Conservation (phyloP, 169 alveolate species). For the Cryptosporidium muris region DNA sequence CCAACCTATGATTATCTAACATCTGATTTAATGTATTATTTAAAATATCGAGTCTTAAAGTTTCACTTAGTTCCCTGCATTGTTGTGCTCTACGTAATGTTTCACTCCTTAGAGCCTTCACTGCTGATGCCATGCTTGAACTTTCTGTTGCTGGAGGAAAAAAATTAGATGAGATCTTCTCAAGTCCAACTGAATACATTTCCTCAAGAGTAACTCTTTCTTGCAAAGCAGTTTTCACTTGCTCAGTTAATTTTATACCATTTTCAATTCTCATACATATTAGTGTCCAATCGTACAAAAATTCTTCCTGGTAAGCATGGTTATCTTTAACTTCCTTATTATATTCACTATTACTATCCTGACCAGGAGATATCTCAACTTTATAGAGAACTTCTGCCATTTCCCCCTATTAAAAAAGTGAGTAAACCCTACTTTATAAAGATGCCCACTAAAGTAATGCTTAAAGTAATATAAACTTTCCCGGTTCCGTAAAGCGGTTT, state of each 20-base stretch:
- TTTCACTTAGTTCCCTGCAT: slow-evolving; percentile 55
- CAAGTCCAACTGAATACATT: slow-evolving; percentile 46
- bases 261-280: slow-evolving; percentile 58
- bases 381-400: too few species aligned
- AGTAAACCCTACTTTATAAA: too few species aligned
- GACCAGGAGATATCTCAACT: too few species aligned
- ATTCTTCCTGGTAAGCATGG: slow-evolving; percentile 13
- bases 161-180: slow-evolving; percentile 46
- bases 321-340: too few species aligned
- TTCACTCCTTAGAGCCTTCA: slow-evolving; percentile 49
- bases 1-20: slow-evolving; percentile 49
- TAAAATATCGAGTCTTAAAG: slow-evolving; percentile 43
- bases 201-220: slow-evolving; percentile 63
- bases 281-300: slow-evolving; percentile 65
- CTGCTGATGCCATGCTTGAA: slow-evolving; percentile 38
- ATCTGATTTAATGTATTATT: slow-evolving; percentile 35
- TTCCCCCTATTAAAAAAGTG: too few species aligned
- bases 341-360: too few species aligned
- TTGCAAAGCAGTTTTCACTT: slow-evolving; percentile 20
- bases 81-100: slow-evolving; percentile 58
- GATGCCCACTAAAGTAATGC: too few species aligned
- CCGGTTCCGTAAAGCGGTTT: too few species aligned
- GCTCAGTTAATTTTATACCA: slow-evolving; percentile 52
- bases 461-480: too few species aligned
- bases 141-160: slow-evolving; percentile 69